These are phyloP conservation scores for Paecilomyces fulvus DNA, from an alignment of 2,329 filamentous ascomycete genomes.

Conservation along the genomic window DNA sequence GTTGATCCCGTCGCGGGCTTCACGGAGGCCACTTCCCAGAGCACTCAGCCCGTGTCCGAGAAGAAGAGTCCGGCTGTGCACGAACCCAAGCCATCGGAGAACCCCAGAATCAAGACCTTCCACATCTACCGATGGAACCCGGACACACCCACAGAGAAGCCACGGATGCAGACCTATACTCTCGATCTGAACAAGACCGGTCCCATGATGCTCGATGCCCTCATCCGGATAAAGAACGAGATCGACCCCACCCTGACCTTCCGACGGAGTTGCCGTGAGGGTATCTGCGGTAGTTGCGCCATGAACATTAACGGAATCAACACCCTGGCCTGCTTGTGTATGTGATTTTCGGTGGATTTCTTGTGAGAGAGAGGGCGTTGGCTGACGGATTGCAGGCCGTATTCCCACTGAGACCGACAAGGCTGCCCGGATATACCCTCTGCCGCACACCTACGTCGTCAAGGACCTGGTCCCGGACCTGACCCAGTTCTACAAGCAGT, in stretches of 20 bases:
- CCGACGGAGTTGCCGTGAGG: constrained; percentile 90
- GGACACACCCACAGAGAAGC: constrained; percentile 85
- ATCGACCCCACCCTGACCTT: constrained; percentile 94
- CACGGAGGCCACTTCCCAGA: constrained; percentile 19
- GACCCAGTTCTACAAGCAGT: constrained; percentile 99
- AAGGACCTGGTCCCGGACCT: constrained; percentile 97
- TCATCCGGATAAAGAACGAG: constrained; percentile 99
- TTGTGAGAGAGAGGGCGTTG: constrained; percentile 1
- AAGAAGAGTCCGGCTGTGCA: constrained; percentile 52
- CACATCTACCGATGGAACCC: constrained; percentile 99
- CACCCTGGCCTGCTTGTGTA: constrained; percentile 95
- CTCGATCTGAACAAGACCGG: constrained; percentile 98
- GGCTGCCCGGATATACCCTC: constrained; percentile 91
- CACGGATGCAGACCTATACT: constrained; percentile 88
- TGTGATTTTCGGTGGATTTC: constrained; percentile 29
- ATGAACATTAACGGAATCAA: constrained; percentile 99
- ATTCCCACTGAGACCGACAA: constrained; percentile 75
- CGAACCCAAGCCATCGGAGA: constrained; percentile 50
- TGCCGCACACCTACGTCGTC: constrained; percentile 97
- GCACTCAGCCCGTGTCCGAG: constrained; percentile 32
- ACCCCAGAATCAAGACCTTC: constrained; percentile 78
- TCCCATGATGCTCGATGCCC: constrained; percentile 93
- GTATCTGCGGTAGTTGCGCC: constrained; percentile 95
- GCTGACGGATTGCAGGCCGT: constrained; percentile 55
- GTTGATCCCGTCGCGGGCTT: constrained; percentile 28